Base-by-base conservation (phyloP, 2,329 filamentous ascomycete genomes). In the Paraphaeosphaeria minitans region DNA sequence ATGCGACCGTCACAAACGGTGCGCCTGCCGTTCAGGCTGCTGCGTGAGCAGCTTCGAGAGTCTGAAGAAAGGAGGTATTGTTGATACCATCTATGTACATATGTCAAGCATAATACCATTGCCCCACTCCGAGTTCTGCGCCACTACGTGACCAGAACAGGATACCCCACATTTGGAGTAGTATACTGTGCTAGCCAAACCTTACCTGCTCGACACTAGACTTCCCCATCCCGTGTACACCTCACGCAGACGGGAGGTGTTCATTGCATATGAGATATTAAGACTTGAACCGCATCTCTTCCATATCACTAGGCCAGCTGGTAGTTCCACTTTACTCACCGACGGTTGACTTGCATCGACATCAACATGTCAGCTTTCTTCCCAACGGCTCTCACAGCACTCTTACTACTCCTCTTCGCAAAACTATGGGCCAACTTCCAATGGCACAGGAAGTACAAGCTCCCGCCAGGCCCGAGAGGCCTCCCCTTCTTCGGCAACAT, bases 401-500 rank as follows among this genome's bases (percentile, higher is more conserved):
- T 58, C 19, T 45, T 22, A 3, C 31, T 58, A 16, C 12, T 58
- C 6, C 35, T 58, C 22, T 24, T 55, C 22, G 19, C 45, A 14
- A 39, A 35, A 27, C 37, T 55, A 45, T 35, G 16, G 27, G 29
- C 24, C 7, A 45, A 39, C 39, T 41, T 55, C 52, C 56, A 52
- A 41, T 58, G 31, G 19, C 45, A 35, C 16, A 54, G 43, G 41
- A 63, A 61, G 33, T 64, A 66, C 53, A 49, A 42, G 16, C 49
- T 66, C 19, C 64, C 64, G 2, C 56, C 55, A 0, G 51, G 55
- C 16, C 52, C 59, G 1, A 51, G 49, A 16, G 60, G 62, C 24
- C 16, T 66, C 14, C 64, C 64, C 5, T 50, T 58, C 27, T 53
- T 66, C 37, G 64, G 64, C 31, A 64, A 64, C 52, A 58, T 60